Base-by-base conservation (phyloP, 2,329 filamentous ascomycete genomes). In the Talaromyces sp. region DNA sequence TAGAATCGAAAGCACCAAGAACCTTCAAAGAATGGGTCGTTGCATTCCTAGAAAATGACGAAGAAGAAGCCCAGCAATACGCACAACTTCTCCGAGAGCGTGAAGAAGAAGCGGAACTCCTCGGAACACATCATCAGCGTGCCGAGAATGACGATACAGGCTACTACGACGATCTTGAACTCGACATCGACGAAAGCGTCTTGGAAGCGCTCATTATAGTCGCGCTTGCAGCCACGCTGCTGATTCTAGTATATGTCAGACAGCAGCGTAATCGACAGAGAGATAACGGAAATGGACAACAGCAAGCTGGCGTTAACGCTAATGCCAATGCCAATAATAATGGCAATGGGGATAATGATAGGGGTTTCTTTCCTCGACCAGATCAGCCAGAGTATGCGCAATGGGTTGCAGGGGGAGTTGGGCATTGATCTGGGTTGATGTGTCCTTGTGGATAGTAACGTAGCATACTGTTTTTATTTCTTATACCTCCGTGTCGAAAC, bases 151-250 rank as follows among this genome's bases (percentile, higher is more conserved):
- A 86, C 21, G 79, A 80, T 16, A 46, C 42, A 14, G 81, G 84
- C 62, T 83, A 83, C 56, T 80, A 83, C 63, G 87, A 89, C 58
- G 87, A 88, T 2, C 77, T 87, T 18, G 82, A 83, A 23, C 80
- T 85, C 5, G 82, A 86, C 1, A 82, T 90, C 33, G 90, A 93
- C 58, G 91, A 92, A 54, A 90, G 91, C 12, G 79, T 96, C 16
- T 68, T 97, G 11, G 95, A 98, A 76, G 93, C 89, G 48, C 77
- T 97, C 25, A 80, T 96, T 50, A 96, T 99, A 65, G 81, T 97
- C 14, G 88, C 85, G 1, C 79, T 98, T 14, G 88, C 90, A 0
- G 86, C 87, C 14, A 86, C 87, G 0, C 81, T 98, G 60, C 86
- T 90, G 0, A 85, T 90, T 59, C 80, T 98, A 35, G 83, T 98